A percentile compares a stretch with the other conserved stretches of the same genome.
These are phyloP conservation scores for Sphagnum magellanicum DNA, from an alignment of 228 moss, liverwort and hornwort species.

Conservation along the genomic window DNA sequence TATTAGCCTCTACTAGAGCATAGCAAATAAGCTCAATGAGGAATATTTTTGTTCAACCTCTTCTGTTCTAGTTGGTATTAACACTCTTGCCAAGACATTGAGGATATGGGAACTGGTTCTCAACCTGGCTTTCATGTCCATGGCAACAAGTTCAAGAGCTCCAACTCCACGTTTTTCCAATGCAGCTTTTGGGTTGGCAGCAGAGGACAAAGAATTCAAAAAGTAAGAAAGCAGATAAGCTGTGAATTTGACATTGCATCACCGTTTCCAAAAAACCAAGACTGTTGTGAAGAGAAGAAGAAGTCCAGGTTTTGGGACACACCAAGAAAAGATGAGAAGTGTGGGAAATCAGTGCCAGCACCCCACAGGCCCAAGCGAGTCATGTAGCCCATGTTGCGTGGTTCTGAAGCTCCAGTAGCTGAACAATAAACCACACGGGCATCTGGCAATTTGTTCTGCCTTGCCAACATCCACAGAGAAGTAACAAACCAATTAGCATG, in stretches of 20 bases:
- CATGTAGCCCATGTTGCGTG: slow-evolving; percentile 99
- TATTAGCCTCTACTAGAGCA: too few relatives aligned
- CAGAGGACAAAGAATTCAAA: too few relatives aligned
- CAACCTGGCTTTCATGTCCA: slow-evolving; percentile 99
- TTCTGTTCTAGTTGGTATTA: too few relatives aligned
- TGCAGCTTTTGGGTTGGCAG: slow-evolving; percentile 35
- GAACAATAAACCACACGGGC: slow-evolving; percentile 98
- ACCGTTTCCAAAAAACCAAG: too few relatives aligned
- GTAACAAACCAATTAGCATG: neutral
- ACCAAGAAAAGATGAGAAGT: slow-evolving; percentile 85
- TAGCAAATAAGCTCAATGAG: too few relatives aligned
- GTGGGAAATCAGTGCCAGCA: slow-evolving; percentile 87
- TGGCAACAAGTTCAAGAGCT: slow-evolving; percentile 98
- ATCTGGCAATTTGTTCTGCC: slow-evolving; percentile 69
- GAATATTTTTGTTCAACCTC: too few relatives aligned
- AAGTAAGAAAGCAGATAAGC: too few relatives aligned
- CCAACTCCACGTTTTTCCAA: slow-evolving; percentile 97
- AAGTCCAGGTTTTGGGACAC: slow-evolving; percentile 8
- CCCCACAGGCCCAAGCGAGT: slow-evolving; percentile 98
- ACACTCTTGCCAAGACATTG: too few relatives aligned
- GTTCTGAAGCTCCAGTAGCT: slow-evolving; percentile 98
- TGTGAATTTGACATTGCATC: too few relatives aligned
- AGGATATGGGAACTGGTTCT: too few relatives aligned
- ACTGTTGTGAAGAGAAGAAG: too few relatives aligned
- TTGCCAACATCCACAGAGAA: slow-evolving; percentile 9